Percentiles rank a stretch among this genome's conserved stretches.
These are phyloP conservation scores for Boletellus ananas DNA, from an alignment of 768 basidiomycete genomes.

Conservation along the genomic window DNA sequence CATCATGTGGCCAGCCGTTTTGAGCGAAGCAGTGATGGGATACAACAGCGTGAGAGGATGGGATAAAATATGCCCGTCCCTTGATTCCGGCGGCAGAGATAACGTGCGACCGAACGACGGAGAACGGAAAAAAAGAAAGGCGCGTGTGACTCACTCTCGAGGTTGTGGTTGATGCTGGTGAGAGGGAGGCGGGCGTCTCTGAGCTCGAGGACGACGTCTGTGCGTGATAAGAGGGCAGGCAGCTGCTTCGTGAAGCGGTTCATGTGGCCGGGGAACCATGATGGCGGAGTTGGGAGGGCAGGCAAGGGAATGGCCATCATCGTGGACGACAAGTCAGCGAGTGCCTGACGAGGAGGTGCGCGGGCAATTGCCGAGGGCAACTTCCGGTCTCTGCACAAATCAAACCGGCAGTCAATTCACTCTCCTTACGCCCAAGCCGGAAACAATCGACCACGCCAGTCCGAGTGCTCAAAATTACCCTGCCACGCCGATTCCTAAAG, in stretches of 20 bases:
- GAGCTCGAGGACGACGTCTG: conserved; percentile 91
- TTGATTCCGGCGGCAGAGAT: conserved; percentile 4
- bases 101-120: background rate
- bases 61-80: conserved; percentile 13
- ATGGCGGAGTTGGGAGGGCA: conserved; percentile 66
- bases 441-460: no score
- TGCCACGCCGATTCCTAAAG: no score
- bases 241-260: conserved; percentile 76
- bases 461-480: no score
- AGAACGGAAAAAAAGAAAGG: background rate
- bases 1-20: conserved; percentile 7
- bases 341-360: background rate
- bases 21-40: conserved; percentile 13
- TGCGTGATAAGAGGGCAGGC: conserved; percentile 71
- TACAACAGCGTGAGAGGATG: conserved; percentile 21
- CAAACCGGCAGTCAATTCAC: no score
- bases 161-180: conserved; percentile 86
- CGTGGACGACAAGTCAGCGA: conserved; percentile 19
- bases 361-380: conserved; percentile 1
- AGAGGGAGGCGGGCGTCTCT: conserved; percentile 90
- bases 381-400: background rate
- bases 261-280: conserved; percentile 98
- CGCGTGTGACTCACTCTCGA: conserved; percentile 61
- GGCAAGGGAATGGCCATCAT: conserved; percentile 38
- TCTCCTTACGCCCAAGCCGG: background rate